Evolutionary conservation across 1,139 yeast species (phyloP).

Genomic region (Candida sojae): DNA sequence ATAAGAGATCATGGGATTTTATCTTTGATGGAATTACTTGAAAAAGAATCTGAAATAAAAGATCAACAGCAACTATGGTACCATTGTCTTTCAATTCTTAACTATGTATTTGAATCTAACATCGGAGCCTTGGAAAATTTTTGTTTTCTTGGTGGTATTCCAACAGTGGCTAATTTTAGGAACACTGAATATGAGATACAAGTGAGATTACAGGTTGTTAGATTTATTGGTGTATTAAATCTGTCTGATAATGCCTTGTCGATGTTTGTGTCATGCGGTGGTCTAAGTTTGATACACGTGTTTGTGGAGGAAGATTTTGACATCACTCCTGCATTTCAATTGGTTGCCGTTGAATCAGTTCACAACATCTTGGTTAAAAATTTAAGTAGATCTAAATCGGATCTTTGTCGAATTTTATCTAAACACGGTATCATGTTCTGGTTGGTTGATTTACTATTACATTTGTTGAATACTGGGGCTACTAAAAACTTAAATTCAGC

Average conservation of each 20-base stretch:
- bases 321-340: constrained; percentile 44
- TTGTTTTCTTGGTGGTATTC: constrained; percentile 60
- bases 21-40: constrained; percentile 50
- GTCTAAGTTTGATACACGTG: constrained; percentile 50
- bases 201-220: constrained; percentile 47
- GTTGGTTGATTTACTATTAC: constrained; percentile 45
- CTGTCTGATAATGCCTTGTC: constrained; percentile 43
- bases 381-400: constrained; percentile 50
- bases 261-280: constrained; percentile 59
- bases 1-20: constrained; percentile 53
- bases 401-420: constrained; percentile 55
- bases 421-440: constrained; percentile 52
- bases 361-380: constrained; percentile 45
- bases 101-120: constrained; percentile 37
- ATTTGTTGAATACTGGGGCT: constrained; percentile 19
- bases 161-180: constrained; percentile 48
- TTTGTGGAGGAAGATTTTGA: constrained; percentile 59
- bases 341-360: constrained; percentile 49
- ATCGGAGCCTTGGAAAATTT: constrained; percentile 48
- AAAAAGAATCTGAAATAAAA: constrained; percentile 35
- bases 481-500: constrained; percentile 19
- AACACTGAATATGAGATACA: constrained; percentile 33
- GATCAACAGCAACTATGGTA: constrained; percentile 39
- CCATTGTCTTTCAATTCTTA: constrained; percentile 43
- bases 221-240: constrained; percentile 41